Evolutionary conservation across 2,329 filamentous ascomycete genomes (phyloP).

Genomic region (Fusarium proliferatum): DNA sequence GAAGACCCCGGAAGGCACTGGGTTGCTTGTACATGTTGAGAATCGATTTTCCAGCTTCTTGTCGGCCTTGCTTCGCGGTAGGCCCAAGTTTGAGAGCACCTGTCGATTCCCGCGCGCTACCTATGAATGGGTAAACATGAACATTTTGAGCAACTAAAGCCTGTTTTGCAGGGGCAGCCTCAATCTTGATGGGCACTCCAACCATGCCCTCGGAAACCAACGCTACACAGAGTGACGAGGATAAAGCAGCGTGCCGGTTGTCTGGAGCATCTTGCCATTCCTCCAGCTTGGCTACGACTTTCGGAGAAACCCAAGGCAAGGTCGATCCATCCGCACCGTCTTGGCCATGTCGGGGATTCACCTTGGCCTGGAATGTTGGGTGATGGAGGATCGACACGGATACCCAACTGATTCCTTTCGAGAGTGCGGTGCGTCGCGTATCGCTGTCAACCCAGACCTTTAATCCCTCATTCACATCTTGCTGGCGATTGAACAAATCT

Average conservation of each 20-base stretch:
- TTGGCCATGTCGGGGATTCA: not conserved
- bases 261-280: not conserved
- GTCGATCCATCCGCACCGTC: not conserved
- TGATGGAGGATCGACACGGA: not conserved
- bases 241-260: not conserved
- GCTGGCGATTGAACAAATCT: not conserved
- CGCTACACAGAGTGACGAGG: not conserved
- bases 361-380: not conserved
- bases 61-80: not conserved
- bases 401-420: not conserved
- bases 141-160: rapidly evolving
- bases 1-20: not conserved
- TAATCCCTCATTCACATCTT: not conserved
- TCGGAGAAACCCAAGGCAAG: not conserved
- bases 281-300: not conserved
- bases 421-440: not conserved
- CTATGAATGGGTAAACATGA: not conserved
- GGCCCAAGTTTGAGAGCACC: not conserved
- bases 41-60: not conserved
- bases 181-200: not conserved
- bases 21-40: not conserved
- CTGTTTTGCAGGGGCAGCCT: not conserved
- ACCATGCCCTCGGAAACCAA: not conserved
- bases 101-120: rapidly evolving
- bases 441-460: not conserved